Percentiles rank a stretch among this genome's conserved stretches.
phyloP scores from a whole-genome alignment of 345 rosid genomes.

The Gossypium longicalyx region DNA sequence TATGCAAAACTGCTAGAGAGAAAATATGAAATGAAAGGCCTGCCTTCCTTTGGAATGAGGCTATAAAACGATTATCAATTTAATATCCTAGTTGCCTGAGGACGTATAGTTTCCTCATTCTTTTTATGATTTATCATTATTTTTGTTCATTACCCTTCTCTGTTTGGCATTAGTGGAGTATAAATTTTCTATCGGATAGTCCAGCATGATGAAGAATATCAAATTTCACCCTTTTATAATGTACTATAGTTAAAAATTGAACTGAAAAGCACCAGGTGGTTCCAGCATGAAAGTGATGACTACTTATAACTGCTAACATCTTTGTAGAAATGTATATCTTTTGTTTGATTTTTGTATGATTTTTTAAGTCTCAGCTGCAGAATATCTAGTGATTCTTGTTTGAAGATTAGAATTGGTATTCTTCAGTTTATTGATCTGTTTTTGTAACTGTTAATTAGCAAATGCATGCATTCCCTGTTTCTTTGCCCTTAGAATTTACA shows the following conservation, averaged over 20 bases:
- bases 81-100: background rate
- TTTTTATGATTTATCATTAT: background rate
- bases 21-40: background rate
- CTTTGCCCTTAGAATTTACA: background rate
- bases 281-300: background rate
- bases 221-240: background rate
- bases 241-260: background rate
- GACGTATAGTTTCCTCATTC: background rate
- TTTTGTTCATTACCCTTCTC: background rate
- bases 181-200: background rate
- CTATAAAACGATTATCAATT: background rate
- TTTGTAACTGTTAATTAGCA: background rate
- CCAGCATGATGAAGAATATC: background rate
- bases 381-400: background rate
- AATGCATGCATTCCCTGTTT: slow-evolving; percentile 1
- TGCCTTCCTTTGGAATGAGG: background rate
- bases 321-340: too few species aligned
- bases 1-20: background rate
- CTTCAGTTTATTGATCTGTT: background rate
- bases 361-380: background rate
- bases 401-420: background rate
- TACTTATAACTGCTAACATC: too few species aligned
- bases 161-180: background rate
- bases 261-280: background rate
- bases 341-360: background rate